Evolutionary conservation across 345 rosid species (phyloP), one percentile per base, ranked within the genome.

Genomic region (Pistacia vera): DNA sequence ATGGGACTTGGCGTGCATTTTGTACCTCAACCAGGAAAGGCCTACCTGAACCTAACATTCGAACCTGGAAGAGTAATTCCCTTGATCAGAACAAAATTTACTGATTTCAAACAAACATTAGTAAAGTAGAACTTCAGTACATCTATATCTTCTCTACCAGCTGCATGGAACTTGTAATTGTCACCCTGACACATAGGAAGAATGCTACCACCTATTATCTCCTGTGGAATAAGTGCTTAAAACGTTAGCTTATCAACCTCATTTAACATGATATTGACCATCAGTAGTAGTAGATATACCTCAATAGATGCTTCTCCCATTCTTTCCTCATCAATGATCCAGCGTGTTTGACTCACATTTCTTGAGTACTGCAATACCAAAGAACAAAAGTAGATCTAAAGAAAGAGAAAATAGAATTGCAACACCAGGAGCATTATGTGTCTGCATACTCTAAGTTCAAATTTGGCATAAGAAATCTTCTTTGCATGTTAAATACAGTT

Each of bases 111-210:
- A 68, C 35, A 63, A 54, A 55, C 60, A 70, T 41, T 57, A 17
- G 11, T 61, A 57, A 72, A 70, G 44, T 20, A 35, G 66, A 76
- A 70, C 52, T 51, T 78, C 46, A 64, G 79, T 86, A 93, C 99
- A 86, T 95, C 98, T 64, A 95, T 95, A 81, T 95, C 99, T 86
- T 95, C 99, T 92, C 99, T 90, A 22, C 99, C 99, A 80, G 99
- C 98, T 77, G 99, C 99, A 86, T 95, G 99, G 76, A 95, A 95
- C 88, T 92, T 95, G 91, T 87, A 90, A 64, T 80, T 83, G 75
- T 95, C 97, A 73, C 97, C 98, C 66, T 59, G 82, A 86, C 91
- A 95, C 58, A 81, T 75, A 48, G 94, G 97, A 86, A 90, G 92
- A 77, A 92, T 88, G 72, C 79, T 86, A 85, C 90, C 85, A 78